phyloP scores from a whole-genome alignment of 2,329 filamentous ascomycete genomes.

The Verticillium dahliae region DNA sequence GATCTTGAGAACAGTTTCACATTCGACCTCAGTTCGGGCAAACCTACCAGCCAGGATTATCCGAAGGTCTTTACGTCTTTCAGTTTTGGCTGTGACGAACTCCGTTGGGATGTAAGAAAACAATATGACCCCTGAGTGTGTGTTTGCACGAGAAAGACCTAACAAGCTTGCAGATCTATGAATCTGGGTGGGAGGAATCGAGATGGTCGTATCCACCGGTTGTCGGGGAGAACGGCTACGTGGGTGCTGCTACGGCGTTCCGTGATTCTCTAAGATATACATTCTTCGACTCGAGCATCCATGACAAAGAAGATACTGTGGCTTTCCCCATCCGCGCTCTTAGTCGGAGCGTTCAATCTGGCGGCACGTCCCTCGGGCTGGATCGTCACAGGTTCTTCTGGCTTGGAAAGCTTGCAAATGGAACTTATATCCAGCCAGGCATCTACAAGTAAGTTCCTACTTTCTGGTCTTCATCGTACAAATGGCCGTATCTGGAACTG shows the following conservation, averaged over 20 bases:
- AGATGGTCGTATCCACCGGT: constrained; percentile 2
- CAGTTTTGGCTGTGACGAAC: constrained; percentile 13
- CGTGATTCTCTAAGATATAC: constrained; percentile 1
- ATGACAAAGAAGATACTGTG: neutral
- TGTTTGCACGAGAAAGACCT: neutral
- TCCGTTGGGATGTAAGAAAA: constrained; percentile 3
- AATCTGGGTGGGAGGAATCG: neutral
- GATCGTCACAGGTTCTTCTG: constrained; percentile 25
- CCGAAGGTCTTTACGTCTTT: constrained; percentile 10
- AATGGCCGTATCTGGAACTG: neutral
- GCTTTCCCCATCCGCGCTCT: neutral
- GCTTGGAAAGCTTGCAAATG: constrained; percentile 35
- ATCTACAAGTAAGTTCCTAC: constrained; percentile 25
- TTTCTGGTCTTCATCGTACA: too few species aligned
- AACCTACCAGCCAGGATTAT: constrained; percentile 9
- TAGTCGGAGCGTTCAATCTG: neutral
- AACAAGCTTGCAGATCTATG: neutral
- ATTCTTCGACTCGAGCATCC: constrained; percentile 1
- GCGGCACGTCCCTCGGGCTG: neutral
- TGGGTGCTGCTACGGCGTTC: neutral
- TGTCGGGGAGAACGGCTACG: constrained; percentile 4
- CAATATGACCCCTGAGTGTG: neutral
- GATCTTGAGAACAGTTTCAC: neutral
- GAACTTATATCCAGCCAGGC: constrained; percentile 30
- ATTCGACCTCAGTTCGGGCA: constrained; percentile 49